Evolutionary conservation across 2,329 filamentous ascomycete species (phyloP).

Genomic region (Aspergillus pseudotamarii): DNA sequence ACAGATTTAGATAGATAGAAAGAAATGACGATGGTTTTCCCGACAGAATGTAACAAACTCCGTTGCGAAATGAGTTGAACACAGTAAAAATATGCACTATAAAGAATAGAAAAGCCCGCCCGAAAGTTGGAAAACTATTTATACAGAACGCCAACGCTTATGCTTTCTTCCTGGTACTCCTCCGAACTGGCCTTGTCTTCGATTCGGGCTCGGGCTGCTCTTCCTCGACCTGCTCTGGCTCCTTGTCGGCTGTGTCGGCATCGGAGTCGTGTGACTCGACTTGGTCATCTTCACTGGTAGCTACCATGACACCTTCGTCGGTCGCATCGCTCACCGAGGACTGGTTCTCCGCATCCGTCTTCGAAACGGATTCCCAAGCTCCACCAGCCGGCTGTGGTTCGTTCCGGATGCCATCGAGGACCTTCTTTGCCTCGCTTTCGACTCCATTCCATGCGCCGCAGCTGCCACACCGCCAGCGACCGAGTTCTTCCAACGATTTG

Average conservation of each 20-base stretch:
- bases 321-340: slow-evolving; percentile 26
- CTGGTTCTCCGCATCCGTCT: slow-evolving; percentile 21
- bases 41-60: not conserved
- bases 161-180: slow-evolving; percentile 26
- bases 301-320: slow-evolving; percentile 32
- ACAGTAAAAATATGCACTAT: not conserved
- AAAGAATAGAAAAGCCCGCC: slow-evolving; percentile 1
- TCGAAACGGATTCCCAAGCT: slow-evolving; percentile 28
- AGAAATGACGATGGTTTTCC: not conserved
- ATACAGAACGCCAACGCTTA: slow-evolving; percentile 16
- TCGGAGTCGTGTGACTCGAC: slow-evolving; percentile 25
- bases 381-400: slow-evolving; percentile 20
- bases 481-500: slow-evolving; percentile 74
- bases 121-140: not conserved
- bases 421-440: slow-evolving; percentile 73
- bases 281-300: slow-evolving; percentile 31
- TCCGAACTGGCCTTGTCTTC: slow-evolving; percentile 26
- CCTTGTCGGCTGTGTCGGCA: slow-evolving; percentile 18
- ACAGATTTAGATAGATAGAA: not conserved
- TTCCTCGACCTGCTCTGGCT: slow-evolving; percentile 16
- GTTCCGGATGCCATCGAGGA: slow-evolving; percentile 65
- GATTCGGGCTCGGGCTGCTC: slow-evolving; percentile 20
- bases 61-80: not conserved
- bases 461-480: slow-evolving; percentile 84
- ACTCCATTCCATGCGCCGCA: slow-evolving; percentile 82